These are phyloP conservation scores for Schoenoplectus tabernaemontani DNA, from an alignment of 202 grass and related monocot genomes.

Conservation along the genomic window DNA sequence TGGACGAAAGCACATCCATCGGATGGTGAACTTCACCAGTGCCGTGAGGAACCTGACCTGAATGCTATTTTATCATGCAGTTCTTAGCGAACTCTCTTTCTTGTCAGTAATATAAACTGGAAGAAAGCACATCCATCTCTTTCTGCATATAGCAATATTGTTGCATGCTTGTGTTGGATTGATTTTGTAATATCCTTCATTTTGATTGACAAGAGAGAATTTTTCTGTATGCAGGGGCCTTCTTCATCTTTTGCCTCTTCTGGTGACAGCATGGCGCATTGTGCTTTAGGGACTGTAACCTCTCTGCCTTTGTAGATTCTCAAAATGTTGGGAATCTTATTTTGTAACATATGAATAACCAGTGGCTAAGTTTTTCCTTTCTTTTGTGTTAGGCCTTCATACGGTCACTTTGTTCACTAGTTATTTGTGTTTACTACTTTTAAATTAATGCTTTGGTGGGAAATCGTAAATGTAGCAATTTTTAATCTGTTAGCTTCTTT, in stretches of 20 bases:
- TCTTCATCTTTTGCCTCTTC: not conserved
- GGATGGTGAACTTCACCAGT: not conserved
- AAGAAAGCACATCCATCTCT: too few species aligned
- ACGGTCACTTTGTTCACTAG: not conserved
- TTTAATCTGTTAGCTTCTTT: not conserved
- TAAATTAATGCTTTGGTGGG: not conserved
- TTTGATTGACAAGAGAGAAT: not conserved
- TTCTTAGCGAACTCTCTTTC: not conserved
- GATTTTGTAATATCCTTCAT: not conserved
- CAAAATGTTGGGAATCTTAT: not conserved
- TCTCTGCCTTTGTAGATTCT: not conserved
- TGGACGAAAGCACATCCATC: not conserved
- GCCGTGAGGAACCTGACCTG: not conserved
- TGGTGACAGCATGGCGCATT: not conserved
- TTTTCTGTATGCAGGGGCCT: not conserved
- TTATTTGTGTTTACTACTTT: not conserved
- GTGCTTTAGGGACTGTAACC: not conserved
- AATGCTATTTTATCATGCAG: not conserved
- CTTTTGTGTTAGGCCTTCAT: not conserved
- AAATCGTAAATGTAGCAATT: not conserved
- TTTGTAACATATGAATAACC: slow-evolving; percentile 5
- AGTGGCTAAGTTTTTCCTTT: not conserved
- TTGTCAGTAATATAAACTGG: not conserved
- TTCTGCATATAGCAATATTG: too few species aligned
- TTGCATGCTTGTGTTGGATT: not conserved